Base-by-base conservation (phyloP, 1,284 basidiomycete genomes). In the Ganoderma lucidum region DNA sequence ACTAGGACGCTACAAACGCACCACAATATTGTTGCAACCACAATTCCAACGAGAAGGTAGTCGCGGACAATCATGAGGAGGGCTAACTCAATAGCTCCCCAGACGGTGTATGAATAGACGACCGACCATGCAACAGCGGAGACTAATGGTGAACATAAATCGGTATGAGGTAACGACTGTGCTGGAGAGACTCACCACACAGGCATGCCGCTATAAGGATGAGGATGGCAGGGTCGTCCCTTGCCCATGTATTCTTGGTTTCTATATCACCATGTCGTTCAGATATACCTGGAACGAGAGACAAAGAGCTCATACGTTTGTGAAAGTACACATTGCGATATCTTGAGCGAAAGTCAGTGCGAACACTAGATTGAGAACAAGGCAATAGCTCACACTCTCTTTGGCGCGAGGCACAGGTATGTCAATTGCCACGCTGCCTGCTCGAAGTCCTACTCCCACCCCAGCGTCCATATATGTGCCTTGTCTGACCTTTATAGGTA, bases 171-270 rank as follows among this genome's bases (percentile, higher is more conserved):
- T 42, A 55, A 35, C 17, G 2, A 59, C 12, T 41, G 35, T 53
- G 17, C 37, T 45, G 51, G 15, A 15, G n/a, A 10, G 10, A 81
- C 88, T 69, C 70, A 96, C 95, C 88, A 69, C 84, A 84, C 17
- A 96, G 85, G 79, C 91, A 94, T 53, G 88, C 93, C 41, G 89
- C 87, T 65, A 97, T 90, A 62, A 98, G 87, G 58, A 97, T 87
- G 45, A 97, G 85, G 75, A 97, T 96, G 15, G 96, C 96, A 23
- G 96, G 96, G 79, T 98, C 96, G 80, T 98, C 96, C 79, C 96
- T 86, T 32, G 96, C 95, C 96, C 96, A 98, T 6, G 94, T 95
- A 80, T 98, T 98, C 86, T 98, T 98, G n/a, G 96, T 98, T 84
- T 98, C 95, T 94, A 77, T 37, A 42, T 15, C 51, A 1, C 28